A percentile compares a stretch with the other conserved stretches of the same genome.
These are phyloP conservation scores for Nicotiana knightiana DNA, from an alignment of 257 asterid genomes.

Conservation along the genomic window DNA sequence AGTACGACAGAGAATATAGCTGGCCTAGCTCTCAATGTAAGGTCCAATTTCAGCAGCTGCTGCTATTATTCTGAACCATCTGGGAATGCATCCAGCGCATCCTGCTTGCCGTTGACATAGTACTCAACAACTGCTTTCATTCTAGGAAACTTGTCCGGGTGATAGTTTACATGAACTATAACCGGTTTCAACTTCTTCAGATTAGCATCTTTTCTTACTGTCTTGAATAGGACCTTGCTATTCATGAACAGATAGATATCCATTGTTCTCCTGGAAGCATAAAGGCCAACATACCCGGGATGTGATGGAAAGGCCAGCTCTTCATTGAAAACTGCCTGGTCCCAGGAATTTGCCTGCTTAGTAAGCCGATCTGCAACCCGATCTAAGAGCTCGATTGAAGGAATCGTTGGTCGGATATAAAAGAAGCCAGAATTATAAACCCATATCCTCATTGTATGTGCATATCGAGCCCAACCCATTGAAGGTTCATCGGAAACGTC, in stretches of 20 bases:
- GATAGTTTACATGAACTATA: constrained; percentile 24
- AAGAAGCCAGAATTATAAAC: constrained; percentile 27
- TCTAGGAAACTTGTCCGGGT: constrained; percentile 26
- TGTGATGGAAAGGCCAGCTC: constrained; percentile 24
- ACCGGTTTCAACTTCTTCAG: constrained; percentile 28
- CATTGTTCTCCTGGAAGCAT: constrained; percentile 27
- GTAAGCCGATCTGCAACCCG: constrained; percentile 28
- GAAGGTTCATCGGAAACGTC: constrained; percentile 25
- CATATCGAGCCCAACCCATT: constrained; percentile 32
- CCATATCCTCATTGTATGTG: constrained; percentile 29
- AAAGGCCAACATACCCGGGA: constrained; percentile 24
- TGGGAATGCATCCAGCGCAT: constrained; percentile 27
- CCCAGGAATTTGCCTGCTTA: constrained; percentile 17
- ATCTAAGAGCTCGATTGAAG: constrained; percentile 25
- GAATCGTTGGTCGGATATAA: constrained; percentile 22
- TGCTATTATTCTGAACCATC: constrained; percentile 16
- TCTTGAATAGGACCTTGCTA: constrained; percentile 28
- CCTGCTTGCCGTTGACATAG: constrained; percentile 22
- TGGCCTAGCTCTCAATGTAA: background rate
- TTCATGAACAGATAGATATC: constrained; percentile 27
- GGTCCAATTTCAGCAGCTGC: background rate
- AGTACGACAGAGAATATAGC: constrained; percentile 5
- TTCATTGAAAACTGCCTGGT: constrained; percentile 30
- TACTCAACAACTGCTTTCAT: constrained; percentile 28
- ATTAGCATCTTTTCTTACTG: constrained; percentile 15